A percentile compares a stretch with the other conserved stretches of the same genome.
phyloP scores from a whole-genome alignment of 1,284 basidiomycete species.

The Heliocybe sulcata region DNA sequence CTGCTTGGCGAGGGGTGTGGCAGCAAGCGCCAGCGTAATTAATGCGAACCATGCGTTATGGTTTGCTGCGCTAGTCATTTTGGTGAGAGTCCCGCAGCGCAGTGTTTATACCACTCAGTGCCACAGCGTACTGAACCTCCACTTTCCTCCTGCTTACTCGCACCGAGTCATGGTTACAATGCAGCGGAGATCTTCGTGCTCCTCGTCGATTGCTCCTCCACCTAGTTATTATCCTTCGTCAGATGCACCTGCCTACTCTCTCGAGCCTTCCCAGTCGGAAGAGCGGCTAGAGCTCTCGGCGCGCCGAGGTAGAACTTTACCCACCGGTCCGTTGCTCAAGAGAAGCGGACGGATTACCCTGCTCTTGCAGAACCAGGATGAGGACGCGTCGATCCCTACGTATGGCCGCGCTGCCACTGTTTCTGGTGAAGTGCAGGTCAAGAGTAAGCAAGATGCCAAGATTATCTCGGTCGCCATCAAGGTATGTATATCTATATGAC shows the following conservation, averaged over 20 bases:
- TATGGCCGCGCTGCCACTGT: constrained; percentile 15
- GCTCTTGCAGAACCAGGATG: constrained; percentile 16
- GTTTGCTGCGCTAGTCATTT: too few relatives aligned
- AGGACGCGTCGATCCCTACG: constrained; percentile 11
- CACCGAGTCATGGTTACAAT: too few relatives aligned
- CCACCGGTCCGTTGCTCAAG: constrained; percentile 12
- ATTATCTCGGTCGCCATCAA: constrained; percentile 12
- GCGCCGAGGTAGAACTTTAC: constrained; percentile 9
- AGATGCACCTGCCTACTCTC: constrained; percentile 19
- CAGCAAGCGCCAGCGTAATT: too few relatives aligned
- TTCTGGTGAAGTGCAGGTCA: constrained; percentile 14
- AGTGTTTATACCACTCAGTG: too few relatives aligned
- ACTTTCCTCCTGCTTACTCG: too few relatives aligned
- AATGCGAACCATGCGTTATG: too few relatives aligned
- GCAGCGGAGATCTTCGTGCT: background rate
- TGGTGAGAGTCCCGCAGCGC: too few relatives aligned
- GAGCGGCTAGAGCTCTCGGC: constrained; percentile 17
- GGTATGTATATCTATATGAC: constrained; percentile 11
- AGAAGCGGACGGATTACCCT: constrained; percentile 12
- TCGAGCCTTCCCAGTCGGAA: constrained; percentile 17
- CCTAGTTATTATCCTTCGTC: constrained; percentile 20
- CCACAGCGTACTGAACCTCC: too few relatives aligned
- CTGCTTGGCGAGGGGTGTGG: too few relatives aligned
- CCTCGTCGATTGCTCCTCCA: constrained; percentile 4
- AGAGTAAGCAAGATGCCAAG: constrained; percentile 6